Evolutionary conservation across 345 rosid genomes (phyloP), one percentile per base, ranked within the genome.

Genomic region (Eucalyptus globulus): DNA sequence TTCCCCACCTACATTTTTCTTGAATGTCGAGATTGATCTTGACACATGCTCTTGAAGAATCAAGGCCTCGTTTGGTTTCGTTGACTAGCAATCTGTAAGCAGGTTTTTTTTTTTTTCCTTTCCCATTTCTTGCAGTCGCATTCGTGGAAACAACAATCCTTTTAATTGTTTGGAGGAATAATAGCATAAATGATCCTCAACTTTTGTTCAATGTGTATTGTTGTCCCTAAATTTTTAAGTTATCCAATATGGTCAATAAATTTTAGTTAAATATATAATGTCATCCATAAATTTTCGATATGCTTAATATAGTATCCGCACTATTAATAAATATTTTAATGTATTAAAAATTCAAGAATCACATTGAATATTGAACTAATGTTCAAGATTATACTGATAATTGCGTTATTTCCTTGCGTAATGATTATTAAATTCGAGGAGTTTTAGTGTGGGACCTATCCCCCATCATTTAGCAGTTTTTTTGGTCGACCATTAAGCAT

Each of bases 211-310:
- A 76, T 37, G 1, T 21, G 14, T 11, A 21, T 6, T 40, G 9
- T 76, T 26, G 7, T 76, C 4, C 2, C 2, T 19, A 3, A 21
- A 19, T 0, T 9, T 37, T 10, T 76, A 37, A 76, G 2, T 76
- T 37, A 4, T 40, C 1, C 3, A 76, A 76, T 40, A 7, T 37
- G 9, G 3, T 21, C 8, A 0, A 17, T 37, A 2, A 37, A 76
- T 7, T 76, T 76, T 76, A 21, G 8, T 7, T 7, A 5, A 69
- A 69, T n/a, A 5, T 14, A 15, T 34, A 69, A 31, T 31, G 12
- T 76, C 0, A 2, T 19, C 15, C 2, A 11, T 37, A 21, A 3
- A n/a, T 16, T 65, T 65, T n/a, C 0, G 0, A 65, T n/a, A 6
- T n/a, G 6, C 5, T 65, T 15, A 65, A 65, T 65, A 7, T 15